phyloP scores from a whole-genome alignment of 371 early-diverging fungal genomes.

The Zancudomyces culisetae region DNA sequence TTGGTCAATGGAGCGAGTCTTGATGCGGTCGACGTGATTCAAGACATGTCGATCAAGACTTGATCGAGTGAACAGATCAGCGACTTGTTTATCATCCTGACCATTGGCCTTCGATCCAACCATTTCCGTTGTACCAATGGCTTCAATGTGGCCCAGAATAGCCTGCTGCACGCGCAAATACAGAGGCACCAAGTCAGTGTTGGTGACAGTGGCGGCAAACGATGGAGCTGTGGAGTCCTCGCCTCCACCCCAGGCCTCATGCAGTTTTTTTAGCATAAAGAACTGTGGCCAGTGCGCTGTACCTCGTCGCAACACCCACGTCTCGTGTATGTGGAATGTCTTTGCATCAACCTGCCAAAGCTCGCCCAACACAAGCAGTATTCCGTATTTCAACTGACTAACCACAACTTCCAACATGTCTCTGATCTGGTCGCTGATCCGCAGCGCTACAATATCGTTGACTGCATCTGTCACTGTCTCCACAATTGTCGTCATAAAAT shows the following conservation, averaged over 20 bases:
- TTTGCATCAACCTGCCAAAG: constrained; percentile 43
- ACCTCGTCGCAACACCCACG: constrained; percentile 63
- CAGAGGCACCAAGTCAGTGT: constrained; percentile 22
- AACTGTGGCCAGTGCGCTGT: constrained; percentile 28
- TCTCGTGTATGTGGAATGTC: constrained; percentile 60
- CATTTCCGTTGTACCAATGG: constrained; percentile 11
- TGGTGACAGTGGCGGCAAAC: constrained; percentile 17
- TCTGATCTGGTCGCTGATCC: constrained; percentile 19
- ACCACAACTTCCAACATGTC: constrained; percentile 9
- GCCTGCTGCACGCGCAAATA: constrained; percentile 21
- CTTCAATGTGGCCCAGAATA: constrained; percentile 13
- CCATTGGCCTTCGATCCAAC: not conserved
- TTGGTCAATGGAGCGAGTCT: constrained; percentile 8
- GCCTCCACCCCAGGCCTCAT: constrained; percentile 1
- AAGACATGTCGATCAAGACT: not conserved
- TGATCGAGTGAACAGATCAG: not conserved
- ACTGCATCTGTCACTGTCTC: constrained; percentile 18
- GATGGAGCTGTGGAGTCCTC: constrained; percentile 1
- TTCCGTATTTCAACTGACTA: constrained; percentile 13
- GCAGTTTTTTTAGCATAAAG: constrained; percentile 13
- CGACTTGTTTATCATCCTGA: not conserved
- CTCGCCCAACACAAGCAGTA: constrained; percentile 10
- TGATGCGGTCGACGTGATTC: not conserved
- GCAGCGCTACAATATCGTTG: constrained; percentile 21
- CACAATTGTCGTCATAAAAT: constrained; percentile 19